These are phyloP conservation scores for Gilbertella persicaria DNA, from an alignment of 371 early-diverging fungal species.

Conservation along the genomic window DNA sequence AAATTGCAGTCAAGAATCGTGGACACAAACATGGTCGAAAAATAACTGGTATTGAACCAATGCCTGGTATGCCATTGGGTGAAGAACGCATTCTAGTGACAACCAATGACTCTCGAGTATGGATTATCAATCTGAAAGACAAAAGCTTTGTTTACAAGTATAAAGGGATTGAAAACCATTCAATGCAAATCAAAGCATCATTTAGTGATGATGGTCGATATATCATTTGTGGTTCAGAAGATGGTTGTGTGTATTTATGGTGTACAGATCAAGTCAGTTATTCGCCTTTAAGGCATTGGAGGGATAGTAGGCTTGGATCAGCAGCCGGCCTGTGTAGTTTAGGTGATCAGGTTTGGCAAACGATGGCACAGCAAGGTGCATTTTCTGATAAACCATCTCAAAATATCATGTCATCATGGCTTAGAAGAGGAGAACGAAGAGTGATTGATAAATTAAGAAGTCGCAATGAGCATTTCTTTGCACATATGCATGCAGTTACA, in stretches of 20 bases:
- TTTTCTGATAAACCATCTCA: constrained; percentile 5
- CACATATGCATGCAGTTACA: constrained; percentile 58
- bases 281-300: constrained; percentile 40
- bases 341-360: constrained; percentile 25
- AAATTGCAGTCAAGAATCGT: constrained; percentile 66
- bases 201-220: constrained; percentile 71
- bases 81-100: constrained; percentile 68
- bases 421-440: constrained; percentile 32
- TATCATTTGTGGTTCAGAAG: constrained; percentile 84
- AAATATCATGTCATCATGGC: constrained; percentile 16
- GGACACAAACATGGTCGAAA: constrained; percentile 63
- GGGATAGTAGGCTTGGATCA: constrained; percentile 29
- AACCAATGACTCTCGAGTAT: constrained; percentile 80
- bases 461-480: constrained; percentile 41
- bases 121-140: constrained; percentile 75
- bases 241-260: constrained; percentile 77
- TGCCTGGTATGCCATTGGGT: constrained; percentile 53
- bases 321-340: constrained; percentile 27
- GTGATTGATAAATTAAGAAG: constrained; percentile 34
- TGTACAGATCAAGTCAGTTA: constrained; percentile 50
- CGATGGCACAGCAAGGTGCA: constrained; percentile 1
- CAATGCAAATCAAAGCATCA: constrained; percentile 71
- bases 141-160: constrained; percentile 75
- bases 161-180: constrained; percentile 71
- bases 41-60: constrained; percentile 72